These are phyloP conservation scores for Malus asiatica DNA, from an alignment of 306 rosid genomes.

Conservation along the genomic window DNA sequence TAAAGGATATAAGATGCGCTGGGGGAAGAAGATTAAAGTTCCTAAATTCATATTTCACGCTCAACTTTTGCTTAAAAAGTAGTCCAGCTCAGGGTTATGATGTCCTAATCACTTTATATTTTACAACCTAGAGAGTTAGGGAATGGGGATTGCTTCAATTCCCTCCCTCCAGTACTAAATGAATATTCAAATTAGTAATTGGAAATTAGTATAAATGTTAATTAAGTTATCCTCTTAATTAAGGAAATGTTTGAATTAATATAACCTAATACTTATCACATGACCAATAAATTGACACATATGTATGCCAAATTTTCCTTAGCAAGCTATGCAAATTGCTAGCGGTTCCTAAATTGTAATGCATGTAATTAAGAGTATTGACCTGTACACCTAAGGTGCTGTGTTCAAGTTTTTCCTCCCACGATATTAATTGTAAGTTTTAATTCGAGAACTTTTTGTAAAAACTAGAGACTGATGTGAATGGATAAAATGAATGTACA, in stretches of 20 bases:
- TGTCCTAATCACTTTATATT: conserved; percentile 3
- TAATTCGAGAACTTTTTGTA: not conserved
- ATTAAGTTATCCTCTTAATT: no score
- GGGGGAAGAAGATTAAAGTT: not conserved
- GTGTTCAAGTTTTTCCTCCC: not conserved
- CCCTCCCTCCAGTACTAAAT: not conserved
- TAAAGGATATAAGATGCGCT: not conserved
- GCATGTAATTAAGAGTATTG: not conserved
- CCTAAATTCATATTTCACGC: not conserved
- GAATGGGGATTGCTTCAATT: not conserved
- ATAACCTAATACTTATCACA: not conserved
- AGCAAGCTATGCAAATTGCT: not conserved
- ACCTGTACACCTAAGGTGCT: not conserved
- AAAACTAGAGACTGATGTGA: not conserved
- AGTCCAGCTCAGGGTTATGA: conserved; percentile 1
- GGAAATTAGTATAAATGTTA: not conserved
- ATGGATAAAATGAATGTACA: not conserved
- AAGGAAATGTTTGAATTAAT: not conserved
- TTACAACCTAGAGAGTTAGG: not conserved
- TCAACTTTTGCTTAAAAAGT: not conserved
- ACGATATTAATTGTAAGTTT: no score
- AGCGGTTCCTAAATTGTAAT: not conserved
- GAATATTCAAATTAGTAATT: not conserved
- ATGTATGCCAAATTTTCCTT: not conserved
- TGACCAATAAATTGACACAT: not conserved